A percentile compares a stretch with the other conserved stretches of the same genome.
These are phyloP conservation scores for Hordeum pubiflorum DNA, from an alignment of 202 grass and related monocot genomes.

Conservation along the genomic window DNA sequence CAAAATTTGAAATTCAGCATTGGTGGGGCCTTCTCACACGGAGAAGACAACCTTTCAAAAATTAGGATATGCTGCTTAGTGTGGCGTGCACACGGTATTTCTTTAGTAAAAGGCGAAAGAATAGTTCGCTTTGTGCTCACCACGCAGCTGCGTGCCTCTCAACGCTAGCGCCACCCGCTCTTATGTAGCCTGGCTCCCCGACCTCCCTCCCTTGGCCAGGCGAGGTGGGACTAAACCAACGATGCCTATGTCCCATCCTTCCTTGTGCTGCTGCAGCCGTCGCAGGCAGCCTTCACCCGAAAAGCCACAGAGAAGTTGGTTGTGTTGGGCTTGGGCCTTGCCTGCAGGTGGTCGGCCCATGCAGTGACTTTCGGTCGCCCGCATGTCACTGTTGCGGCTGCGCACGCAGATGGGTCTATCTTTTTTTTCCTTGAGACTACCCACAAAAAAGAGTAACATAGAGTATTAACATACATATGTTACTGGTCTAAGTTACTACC, in stretches of 20 bases:
- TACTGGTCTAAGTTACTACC: no score
- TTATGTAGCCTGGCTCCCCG: background rate
- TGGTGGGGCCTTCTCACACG: background rate
- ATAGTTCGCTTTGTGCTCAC: conserved; percentile 69
- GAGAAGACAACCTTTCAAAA: conserved; percentile 34
- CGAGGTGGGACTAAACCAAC: background rate
- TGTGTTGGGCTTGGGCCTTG: background rate
- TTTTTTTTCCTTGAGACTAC: no score
- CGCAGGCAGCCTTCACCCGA: background rate
- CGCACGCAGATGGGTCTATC: no score
- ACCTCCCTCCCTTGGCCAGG: accelerated
- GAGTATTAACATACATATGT: no score
- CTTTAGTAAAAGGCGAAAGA: conserved; percentile 93
- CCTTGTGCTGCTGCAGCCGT: background rate
- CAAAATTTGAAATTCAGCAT: conserved; percentile 22
- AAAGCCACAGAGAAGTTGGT: background rate
- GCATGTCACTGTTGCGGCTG: no score
- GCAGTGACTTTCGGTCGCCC: background rate
- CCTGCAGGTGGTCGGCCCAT: background rate
- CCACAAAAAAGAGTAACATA: no score
- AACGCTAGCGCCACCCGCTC: accelerated
- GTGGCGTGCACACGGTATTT: conserved; percentile 54
- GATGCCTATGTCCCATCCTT: no score
- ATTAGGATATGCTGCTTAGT: conserved; percentile 42
- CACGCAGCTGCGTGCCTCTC: conserved; percentile 40